Evolutionary conservation across 2,329 filamentous ascomycete genomes (phyloP), one percentile per base, ranked within the genome.

Genomic region (Teratosphaeria nubilosa): DNA sequence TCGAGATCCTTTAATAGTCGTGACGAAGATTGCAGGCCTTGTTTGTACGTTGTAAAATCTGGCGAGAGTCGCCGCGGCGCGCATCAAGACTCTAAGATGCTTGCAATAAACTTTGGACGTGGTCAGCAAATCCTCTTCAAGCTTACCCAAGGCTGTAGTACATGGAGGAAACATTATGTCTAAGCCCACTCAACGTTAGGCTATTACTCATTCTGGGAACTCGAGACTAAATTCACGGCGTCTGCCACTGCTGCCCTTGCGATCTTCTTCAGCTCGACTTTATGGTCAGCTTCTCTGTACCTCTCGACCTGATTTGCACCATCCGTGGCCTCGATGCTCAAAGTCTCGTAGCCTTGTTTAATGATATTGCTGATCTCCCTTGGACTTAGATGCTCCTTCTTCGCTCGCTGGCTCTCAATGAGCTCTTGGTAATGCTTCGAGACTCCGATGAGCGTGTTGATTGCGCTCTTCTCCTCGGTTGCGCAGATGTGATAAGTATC

Each of bases 331-430:
- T 95, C 89, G 57, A 99, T 95, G 62, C 88, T 92, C 67, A 99
- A 75, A 37, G 91, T 96, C 73, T 97, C 92, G 69, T 97, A 97
- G 0, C 94, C 94, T 72, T 95, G 88, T 76, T 95, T 95, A 73
- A 99, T 97, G 30, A 96, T 88, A 64, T 88, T 87, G 50, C 87
- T 86, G 45, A 99, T 91, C 71, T 96, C 88, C 54, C 84, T 80
- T 41, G 87, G 91, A 59, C 89, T 95, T 60, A 96, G 76, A 54
- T 66, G 64, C 66, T 84, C 87, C 60, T 83, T 79, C 58, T 77
- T 78, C 14, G 76, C 76, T 58, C 76, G 77, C 62, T 79, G 77
- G 34, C 82, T 81, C 1, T 85, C 82, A 20, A 99, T 82, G 56
- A 97, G 79, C 59, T 88, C 82, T 68, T 94, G 88, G 75, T 97